These are phyloP conservation scores for Phaeosphaeriaceae sp. DNA, from an alignment of 2,329 filamentous ascomycete genomes.

Conservation along the genomic window DNA sequence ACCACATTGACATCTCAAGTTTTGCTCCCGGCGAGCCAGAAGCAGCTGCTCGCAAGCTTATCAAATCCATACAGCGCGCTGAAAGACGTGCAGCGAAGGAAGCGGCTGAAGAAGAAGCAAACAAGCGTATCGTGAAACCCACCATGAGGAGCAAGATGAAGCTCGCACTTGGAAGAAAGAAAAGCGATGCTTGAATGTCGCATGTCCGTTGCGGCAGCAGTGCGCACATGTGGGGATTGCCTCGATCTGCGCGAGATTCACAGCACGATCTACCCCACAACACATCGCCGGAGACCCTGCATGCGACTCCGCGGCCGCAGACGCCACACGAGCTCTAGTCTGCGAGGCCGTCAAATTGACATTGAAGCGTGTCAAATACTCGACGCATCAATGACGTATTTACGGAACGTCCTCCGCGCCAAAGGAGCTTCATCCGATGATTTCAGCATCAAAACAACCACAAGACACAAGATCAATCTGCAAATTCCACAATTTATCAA, in stretches of 20 bases:
- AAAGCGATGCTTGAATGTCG: not conserved
- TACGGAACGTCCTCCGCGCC: not conserved
- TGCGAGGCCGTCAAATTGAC: not conserved
- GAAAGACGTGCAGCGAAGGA: slow-evolving; percentile 16
- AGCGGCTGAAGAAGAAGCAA: not conserved
- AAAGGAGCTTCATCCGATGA: not conserved
- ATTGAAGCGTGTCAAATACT: not conserved
- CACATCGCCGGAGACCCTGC: not conserved
- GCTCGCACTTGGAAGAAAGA: not conserved
- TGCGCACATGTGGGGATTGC: not conserved
- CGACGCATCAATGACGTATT: not conserved
- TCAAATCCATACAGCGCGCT: slow-evolving; percentile 17
- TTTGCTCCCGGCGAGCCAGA: slow-evolving; percentile 13
- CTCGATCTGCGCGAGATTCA: not conserved
- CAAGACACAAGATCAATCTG: no score
- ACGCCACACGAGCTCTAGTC: not conserved
- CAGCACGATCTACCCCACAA: not conserved
- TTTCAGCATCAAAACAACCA: not conserved
- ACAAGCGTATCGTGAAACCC: not conserved
- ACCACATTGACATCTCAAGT: slow-evolving; percentile 27
- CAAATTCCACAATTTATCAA: no score
- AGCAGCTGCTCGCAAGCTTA: slow-evolving; percentile 19
- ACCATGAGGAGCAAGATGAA: not conserved
- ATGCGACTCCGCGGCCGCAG: not conserved
- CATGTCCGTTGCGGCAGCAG: no score